Evolutionary conservation across 352 stramenopile species (phyloP).

Genomic region (Globisporangium alternatum): DNA sequence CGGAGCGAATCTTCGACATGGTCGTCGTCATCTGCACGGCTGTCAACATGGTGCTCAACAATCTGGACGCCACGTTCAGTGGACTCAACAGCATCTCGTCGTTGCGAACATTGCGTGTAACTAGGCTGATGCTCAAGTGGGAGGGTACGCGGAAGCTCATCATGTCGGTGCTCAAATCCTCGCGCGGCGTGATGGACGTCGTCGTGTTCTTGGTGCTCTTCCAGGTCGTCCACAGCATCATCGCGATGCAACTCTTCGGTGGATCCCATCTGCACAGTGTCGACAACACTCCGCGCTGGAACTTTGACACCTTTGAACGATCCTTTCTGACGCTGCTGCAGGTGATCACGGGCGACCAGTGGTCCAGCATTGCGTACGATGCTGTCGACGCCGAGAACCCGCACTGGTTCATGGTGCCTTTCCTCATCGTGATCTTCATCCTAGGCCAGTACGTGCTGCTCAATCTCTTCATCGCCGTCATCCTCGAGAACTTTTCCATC

Average conservation of each 20-base stretch:
- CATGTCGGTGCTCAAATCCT: conserved; percentile 75
- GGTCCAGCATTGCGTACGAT: conserved; percentile 75
- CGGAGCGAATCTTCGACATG: conserved; percentile 70
- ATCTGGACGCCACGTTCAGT: conserved; percentile 44
- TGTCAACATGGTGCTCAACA: conserved; percentile 71
- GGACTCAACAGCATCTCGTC: conserved; percentile 67
- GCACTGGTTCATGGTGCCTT: conserved; percentile 69
- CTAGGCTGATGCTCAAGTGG: conserved; percentile 77
- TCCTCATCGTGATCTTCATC: conserved; percentile 76
- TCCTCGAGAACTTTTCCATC: conserved; percentile 82
- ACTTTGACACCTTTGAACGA: conserved; percentile 70
- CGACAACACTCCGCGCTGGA: conserved; percentile 60
- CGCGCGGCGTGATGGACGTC: conserved; percentile 72
- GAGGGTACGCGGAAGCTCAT: conserved; percentile 76
- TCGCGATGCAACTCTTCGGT: conserved; percentile 79
- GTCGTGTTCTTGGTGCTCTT: conserved; percentile 75
- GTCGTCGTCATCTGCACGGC: conserved; percentile 68
- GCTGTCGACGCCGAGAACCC: conserved; percentile 63
- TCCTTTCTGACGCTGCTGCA: conserved; percentile 77
- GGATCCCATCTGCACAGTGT: conserved; percentile 40
- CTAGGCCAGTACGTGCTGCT: conserved; percentile 75
- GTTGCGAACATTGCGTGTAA: conserved; percentile 66
- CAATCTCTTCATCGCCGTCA: conserved; percentile 83
- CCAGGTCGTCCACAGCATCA: conserved; percentile 71
- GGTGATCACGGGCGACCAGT: conserved; percentile 77